These are phyloP conservation scores for Lyophyllum semitale DNA, from an alignment of 768 basidiomycete species.

Conservation along the genomic window DNA sequence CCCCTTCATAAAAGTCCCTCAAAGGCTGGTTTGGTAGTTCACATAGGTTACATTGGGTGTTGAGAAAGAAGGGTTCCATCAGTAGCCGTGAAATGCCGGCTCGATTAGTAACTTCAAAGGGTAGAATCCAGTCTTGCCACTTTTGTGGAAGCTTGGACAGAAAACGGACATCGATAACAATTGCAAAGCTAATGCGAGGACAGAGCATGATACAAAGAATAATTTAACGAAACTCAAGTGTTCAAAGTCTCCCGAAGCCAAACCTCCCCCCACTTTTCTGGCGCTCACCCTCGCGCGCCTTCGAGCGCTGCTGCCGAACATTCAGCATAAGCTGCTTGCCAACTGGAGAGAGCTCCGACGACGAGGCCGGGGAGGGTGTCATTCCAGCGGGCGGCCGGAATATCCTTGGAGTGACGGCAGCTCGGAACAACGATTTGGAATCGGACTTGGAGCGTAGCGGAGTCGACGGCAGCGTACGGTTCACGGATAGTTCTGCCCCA, in stretches of 20 bases:
- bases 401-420: constrained; percentile 40
- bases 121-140: no score
- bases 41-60: no score
- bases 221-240: constrained; percentile 1
- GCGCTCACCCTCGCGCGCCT: constrained; percentile 37
- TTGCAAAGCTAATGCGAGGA: not conserved
- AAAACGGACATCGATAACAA: not conserved
- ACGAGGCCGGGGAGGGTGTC: constrained; percentile 65
- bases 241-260: constrained; percentile 8
- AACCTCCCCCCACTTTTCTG: constrained; percentile 18
- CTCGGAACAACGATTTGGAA: constrained; percentile 36
- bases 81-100: no score
- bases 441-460: constrained; percentile 43
- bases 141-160: no score
- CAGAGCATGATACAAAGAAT: not conserved
- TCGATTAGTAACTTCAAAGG: no score
- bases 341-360: constrained; percentile 73
- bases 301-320: constrained; percentile 49
- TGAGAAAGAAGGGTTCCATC: no score
- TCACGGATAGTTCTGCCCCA: constrained; percentile 32
- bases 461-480: constrained; percentile 43
- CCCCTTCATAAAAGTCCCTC: not conserved
- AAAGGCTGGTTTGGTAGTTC: no score
- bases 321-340: constrained; percentile 70
- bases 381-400: constrained; percentile 48